Base-by-base conservation (phyloP, 805 yeast genomes). In the Myxozyma neglecta region DNA sequence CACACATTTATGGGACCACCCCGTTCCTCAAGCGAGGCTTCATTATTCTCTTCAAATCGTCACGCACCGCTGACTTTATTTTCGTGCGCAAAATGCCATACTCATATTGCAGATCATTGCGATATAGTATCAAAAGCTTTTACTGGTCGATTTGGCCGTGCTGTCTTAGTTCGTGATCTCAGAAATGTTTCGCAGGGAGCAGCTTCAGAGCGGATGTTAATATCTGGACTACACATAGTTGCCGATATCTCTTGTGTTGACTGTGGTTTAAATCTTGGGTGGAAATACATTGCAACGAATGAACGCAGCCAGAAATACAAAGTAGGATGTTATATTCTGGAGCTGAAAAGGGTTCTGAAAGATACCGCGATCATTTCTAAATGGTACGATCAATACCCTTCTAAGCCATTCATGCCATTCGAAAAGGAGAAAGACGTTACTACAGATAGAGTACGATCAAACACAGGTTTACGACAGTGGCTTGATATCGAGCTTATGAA, bases 251-350 rank as follows among this genome's bases (percentile, higher is more conserved):
- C 69, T 20, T 85, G 90, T 68, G 80, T 77, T 49, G 79, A 79
- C 64, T 85, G 90, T 69, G 72, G 74, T 49, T 70, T 70, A 7
- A 71, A 79, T 54, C 71, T 85, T n/a, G 90, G 89, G 2, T 85
- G 90, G 90, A 81, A 80, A 61, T 85, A 85, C 67, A 63, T 85
- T 40, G 77, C 76, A 63, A 78, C 86, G 53, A 77, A 76, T 35
- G 70, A 73, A 39, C 68, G 69, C 16, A 70, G 74, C n/a, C 85
- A 84, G 73, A 74, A 76, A 57, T 84, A 82, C 70, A 85, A 85
- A 69, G 87, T 83, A 67, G 86, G 86, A 3, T 78, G 80, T 64
- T 85, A 74, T 66, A 82, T 85, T 42, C 74, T 85, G 61, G 87
- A 84, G 63, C 68, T 70, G 40, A 59, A 63, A 49, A 40, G 63